These are phyloP conservation scores for Toxicodendron radicans DNA, from an alignment of 345 rosid species.

Conservation along the genomic window DNA sequence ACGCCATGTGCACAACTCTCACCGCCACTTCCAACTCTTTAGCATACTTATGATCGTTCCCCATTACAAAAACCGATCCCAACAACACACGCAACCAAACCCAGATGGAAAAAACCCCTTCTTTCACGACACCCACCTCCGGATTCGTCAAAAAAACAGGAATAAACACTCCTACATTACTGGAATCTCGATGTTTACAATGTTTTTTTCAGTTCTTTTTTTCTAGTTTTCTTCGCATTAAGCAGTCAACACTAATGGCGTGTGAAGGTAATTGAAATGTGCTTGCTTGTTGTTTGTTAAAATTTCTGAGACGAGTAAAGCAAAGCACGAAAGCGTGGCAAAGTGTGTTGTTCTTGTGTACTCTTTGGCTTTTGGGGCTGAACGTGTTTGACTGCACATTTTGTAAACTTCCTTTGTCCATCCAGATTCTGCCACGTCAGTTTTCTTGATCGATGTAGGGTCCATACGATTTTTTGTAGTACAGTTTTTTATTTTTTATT, in stretches of 20 bases:
- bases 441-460: neutral
- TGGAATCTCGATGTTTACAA: neutral
- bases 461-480: neutral
- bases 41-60: constrained; percentile 31
- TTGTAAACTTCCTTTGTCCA: neutral
- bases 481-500: too few relatives aligned
- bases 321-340: neutral
- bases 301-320: neutral
- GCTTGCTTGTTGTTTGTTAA: neutral
- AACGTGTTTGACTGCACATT: neutral
- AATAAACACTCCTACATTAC: neutral
- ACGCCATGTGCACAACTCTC: constrained; percentile 76
- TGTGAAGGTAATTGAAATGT: neutral
- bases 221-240: neutral
- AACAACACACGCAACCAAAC: constrained; percentile 6
- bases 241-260: neutral
- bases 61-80: constrained; percentile 23
- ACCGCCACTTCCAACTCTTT: constrained; percentile 78
- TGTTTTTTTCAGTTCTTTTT: neutral
- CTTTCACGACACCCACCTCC: constrained; percentile 13
- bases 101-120: constrained; percentile 8
- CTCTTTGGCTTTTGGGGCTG: neutral
- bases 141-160: neutral
- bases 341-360: neutral
- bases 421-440: neutral